phyloP scores from a whole-genome alignment of 352 stramenopile genomes.

The Phytophthora sp. region DNA sequence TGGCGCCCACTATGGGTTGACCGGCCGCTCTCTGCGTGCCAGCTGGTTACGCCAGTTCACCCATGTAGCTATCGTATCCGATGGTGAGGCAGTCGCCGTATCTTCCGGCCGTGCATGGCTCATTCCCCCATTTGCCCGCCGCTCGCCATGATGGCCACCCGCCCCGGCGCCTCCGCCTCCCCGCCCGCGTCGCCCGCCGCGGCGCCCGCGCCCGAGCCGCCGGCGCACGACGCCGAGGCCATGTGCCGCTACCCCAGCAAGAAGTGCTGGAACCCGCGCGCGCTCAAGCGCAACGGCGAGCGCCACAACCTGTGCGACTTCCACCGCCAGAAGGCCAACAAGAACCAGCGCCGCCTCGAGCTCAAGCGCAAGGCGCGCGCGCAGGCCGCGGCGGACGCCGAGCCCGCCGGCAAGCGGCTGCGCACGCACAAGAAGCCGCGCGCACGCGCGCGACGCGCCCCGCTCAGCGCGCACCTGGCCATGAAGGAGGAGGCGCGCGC shows the following conservation, averaged over 20 bases:
- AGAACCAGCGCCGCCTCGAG: conserved; percentile 71
- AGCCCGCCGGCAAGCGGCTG: conserved; percentile 13
- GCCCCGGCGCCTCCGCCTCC: conserved; percentile 2
- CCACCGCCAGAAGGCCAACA: conserved; percentile 69
- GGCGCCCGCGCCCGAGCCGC: neutral
- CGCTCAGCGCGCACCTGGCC: conserved; percentile 45
- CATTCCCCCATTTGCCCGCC: conserved; percentile 32
- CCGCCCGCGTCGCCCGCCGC: neutral
- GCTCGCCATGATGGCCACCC: conserved; percentile 22
- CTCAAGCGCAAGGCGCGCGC: conserved; percentile 40
- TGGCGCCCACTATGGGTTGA: conserved; percentile 5
- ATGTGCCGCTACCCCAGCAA: conserved; percentile 65
- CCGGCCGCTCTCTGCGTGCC: conserved; percentile 6
- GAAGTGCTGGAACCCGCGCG: conserved; percentile 46
- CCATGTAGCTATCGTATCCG: conserved; percentile 28
- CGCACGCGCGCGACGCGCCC: conserved; percentile 17
- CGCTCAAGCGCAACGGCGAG: conserved; percentile 51
- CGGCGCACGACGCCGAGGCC: conserved; percentile 11
- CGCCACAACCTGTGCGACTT: conserved; percentile 65
- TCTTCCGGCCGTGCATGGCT: conserved; percentile 25
- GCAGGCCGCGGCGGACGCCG: conserved; percentile 11
- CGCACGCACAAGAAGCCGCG: conserved; percentile 27
- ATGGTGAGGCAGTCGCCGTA: conserved; percentile 16
- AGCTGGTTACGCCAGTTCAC: conserved; percentile 28
- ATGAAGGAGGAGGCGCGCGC: conserved; percentile 44